Percentiles rank a stretch among this genome's conserved stretches.
Conservation (phyloP, 2,329 filamentous ascomycete species). For the Aspergillus pseudoglaucus region DNA sequence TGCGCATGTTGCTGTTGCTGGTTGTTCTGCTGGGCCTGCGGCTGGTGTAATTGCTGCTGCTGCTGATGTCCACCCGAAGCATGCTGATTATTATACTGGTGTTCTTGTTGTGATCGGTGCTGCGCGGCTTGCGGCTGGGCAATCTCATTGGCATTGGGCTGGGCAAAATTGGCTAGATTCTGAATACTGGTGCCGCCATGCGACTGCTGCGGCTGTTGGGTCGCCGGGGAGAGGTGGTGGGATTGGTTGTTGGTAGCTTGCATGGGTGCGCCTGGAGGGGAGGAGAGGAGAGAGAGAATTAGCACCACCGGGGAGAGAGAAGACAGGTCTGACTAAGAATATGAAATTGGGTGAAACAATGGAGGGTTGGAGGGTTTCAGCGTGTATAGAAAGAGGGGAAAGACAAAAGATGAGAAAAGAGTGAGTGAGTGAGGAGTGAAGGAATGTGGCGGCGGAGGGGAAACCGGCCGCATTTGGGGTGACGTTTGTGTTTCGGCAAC, state of each 20-base stretch:
- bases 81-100: constrained; percentile 12
- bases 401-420: not conserved
- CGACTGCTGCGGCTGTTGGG: constrained; percentile 46
- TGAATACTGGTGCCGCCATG: constrained; percentile 73
- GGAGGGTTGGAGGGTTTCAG: not conserved
- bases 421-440: not conserved
- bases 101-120: no score
- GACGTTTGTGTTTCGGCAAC: constrained; percentile 61
- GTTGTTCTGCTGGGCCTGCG: not conserved
- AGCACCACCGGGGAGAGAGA: not conserved
- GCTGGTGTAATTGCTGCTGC: not conserved
- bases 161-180: constrained; percentile 68
- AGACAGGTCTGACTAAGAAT: not conserved
- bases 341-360: not conserved
- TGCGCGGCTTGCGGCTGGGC: no score
- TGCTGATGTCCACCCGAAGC: constrained; percentile 19
- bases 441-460: constrained; percentile 17
- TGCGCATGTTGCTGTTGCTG: not conserved
- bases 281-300: not conserved
- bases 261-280: constrained; percentile 27
- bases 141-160: constrained; percentile 27
- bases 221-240: constrained; percentile 19
- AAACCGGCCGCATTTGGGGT: constrained; percentile 31
- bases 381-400: not conserved
- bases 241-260: constrained; percentile 31